Percentiles rank a stretch among this genome's conserved stretches.
Evolutionary conservation across 1,284 basidiomycete genomes (phyloP).

Genomic region (Pterulicium gracile): DNA sequence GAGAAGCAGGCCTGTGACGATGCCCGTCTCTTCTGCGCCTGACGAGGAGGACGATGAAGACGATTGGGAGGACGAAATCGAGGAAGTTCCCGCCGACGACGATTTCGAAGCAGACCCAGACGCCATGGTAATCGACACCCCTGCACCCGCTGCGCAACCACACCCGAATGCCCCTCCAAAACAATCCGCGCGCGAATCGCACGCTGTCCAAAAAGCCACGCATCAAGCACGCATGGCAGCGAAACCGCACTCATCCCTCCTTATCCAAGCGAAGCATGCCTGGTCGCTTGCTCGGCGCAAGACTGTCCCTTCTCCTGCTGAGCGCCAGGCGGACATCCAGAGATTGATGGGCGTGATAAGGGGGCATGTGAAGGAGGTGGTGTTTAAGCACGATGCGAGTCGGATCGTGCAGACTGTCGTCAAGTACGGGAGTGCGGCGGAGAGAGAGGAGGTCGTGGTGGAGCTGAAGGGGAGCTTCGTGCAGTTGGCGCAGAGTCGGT

Average conservation of each 20-base stretch:
- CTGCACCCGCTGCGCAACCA: constrained; percentile 6
- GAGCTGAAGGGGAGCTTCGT: constrained; percentile 76
- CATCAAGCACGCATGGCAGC: constrained; percentile 59
- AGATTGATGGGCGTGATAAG: constrained; percentile 66
- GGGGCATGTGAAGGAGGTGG: constrained; percentile 74
- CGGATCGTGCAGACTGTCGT: constrained; percentile 81
- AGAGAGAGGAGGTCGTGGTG: constrained; percentile 66
- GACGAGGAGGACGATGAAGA: constrained; percentile 21
- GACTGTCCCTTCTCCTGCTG: constrained; percentile 50
- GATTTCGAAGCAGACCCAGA: constrained; percentile 15
- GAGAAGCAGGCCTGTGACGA: constrained; percentile 44
- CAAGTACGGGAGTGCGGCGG: constrained; percentile 71
- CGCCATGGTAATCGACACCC: constrained; percentile 17
- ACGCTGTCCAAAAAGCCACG: constrained; percentile 53
- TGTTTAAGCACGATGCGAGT: constrained; percentile 85
- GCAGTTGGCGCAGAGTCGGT: constrained; percentile 74
- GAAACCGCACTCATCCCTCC: constrained; percentile 68
- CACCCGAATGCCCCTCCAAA: constrained; percentile 3
- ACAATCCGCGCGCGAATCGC: constrained; percentile 50
- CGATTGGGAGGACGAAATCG: constrained; percentile 20
- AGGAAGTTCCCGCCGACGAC: constrained; percentile 21
- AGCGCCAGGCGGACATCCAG: constrained; percentile 63
- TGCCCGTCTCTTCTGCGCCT: constrained; percentile 19
- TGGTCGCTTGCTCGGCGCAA: constrained; percentile 79
- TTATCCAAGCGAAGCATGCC: constrained; percentile 64